Evolutionary conservation across 139 green algal genomes (phyloP).

Genomic region (Chlorella sp.): DNA sequence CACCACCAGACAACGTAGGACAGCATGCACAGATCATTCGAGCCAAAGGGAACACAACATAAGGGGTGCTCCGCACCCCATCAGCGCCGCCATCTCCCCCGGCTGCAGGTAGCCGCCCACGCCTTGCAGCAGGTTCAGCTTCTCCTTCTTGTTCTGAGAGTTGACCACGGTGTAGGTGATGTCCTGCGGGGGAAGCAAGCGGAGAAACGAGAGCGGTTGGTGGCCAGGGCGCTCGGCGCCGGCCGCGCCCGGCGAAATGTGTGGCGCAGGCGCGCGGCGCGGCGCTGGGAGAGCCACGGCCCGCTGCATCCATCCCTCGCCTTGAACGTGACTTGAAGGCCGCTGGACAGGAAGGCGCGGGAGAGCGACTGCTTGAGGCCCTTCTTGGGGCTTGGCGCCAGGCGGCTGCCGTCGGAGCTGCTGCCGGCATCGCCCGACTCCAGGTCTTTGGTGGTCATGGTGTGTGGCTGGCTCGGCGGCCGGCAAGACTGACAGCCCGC

Average conservation of each 20-base stretch:
- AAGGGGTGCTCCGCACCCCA: conserved; percentile 13
- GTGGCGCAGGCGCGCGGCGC: too few species aligned
- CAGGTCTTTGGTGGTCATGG: neutral
- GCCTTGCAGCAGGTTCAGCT: conserved; percentile 62
- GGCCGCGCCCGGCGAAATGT: too few species aligned
- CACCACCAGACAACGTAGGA: too few species aligned
- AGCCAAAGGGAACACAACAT: too few species aligned
- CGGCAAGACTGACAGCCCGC: too few species aligned
- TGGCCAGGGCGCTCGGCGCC: too few species aligned
- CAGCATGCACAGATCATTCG: neutral
- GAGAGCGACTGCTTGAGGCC: too few species aligned
- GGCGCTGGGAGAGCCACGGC: neutral
- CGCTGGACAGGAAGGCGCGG: conserved; percentile 6
- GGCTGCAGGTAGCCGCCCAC: conserved; percentile 73
- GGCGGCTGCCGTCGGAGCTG: too few species aligned
- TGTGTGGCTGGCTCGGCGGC: neutral
- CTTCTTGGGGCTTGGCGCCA: too few species aligned
- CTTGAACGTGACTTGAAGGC: conserved; percentile 26
- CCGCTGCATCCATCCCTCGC: neutral
- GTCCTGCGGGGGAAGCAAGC: conserved; percentile 33
- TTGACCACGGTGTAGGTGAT: conserved; percentile 68
- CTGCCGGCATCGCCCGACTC: neutral
- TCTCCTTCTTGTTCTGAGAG: conserved; percentile 59
- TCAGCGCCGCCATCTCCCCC: conserved; percentile 75
- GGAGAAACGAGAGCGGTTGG: neutral